A percentile compares a stretch with the other conserved stretches of the same genome.
phyloP scores from a whole-genome alignment of 1,139 yeast genomes.

The Suhomyces bokatorum region DNA sequence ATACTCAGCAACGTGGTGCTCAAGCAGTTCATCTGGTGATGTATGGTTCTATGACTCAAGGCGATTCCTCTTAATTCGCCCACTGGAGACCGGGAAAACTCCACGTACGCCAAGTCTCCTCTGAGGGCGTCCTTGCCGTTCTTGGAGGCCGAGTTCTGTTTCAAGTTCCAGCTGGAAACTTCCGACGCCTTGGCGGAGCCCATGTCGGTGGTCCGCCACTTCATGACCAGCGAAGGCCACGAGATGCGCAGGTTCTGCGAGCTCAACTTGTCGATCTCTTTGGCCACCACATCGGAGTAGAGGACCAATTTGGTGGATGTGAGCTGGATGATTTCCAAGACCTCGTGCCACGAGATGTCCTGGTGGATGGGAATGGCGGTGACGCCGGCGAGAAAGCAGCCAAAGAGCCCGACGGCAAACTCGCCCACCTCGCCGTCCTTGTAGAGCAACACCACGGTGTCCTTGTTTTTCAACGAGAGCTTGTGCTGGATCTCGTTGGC shows the following conservation, averaged over 20 bases:
- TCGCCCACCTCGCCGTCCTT: constrained; percentile 84
- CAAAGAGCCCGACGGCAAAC: constrained; percentile 81
- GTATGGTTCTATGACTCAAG: constrained; percentile 80
- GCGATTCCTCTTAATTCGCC: constrained; percentile 95
- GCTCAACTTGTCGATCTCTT: constrained; percentile 61
- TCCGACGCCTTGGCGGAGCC: constrained; percentile 61
- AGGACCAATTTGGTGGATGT: constrained; percentile 80
- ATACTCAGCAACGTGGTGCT: constrained; percentile 65
- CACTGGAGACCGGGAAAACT: constrained; percentile 84
- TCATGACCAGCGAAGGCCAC: constrained; percentile 50
- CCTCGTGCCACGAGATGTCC: constrained; percentile 64
- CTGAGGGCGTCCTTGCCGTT: constrained; percentile 13
- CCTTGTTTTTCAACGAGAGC: constrained; percentile 69
- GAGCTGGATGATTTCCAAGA: constrained; percentile 66
- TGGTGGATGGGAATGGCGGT: constrained; percentile 93
- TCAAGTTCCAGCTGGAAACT: constrained; percentile 31
- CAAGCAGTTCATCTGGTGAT: constrained; percentile 83
- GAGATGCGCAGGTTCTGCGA: constrained; percentile 36
- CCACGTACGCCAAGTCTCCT: constrained; percentile 84
- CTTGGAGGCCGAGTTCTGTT: constrained; percentile 43
- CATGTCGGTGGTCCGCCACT: constrained; percentile 88
- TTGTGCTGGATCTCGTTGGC: constrained; percentile 85
- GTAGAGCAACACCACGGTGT: constrained; percentile 80
- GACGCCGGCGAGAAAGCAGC: constrained; percentile 90
- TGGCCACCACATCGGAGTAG: constrained; percentile 76